Evolutionary conservation across 2,329 filamentous ascomycete genomes (phyloP), one percentile per base, ranked within the genome.

Genomic region (Penicillium corylophilum): DNA sequence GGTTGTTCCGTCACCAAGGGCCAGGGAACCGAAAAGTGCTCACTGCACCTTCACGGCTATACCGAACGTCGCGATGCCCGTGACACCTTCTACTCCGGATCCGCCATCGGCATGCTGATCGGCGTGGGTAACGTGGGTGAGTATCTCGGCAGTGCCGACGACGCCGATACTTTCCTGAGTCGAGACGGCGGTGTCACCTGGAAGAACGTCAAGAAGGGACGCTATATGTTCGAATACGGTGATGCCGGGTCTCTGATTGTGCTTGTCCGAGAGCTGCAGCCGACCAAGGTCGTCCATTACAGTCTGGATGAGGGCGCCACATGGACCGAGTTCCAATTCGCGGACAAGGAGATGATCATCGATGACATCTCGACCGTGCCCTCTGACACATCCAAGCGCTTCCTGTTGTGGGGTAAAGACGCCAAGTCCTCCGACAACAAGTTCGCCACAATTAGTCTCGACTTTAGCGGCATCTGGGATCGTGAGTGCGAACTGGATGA

Each of bases 191-290:
- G 95, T 49, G 81, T 97, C 46, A 89, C 78, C 35, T 99, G 94
- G 94, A 85, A 81, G 58, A 83, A 86, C 52, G 85, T 93, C 55
- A 93, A 89, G 74, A 92, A 95, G 72, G 95, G 94, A 5, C 82
- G 81, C 31, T 96, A 91, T 79, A 87, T 88, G 65, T 99, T 91
- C 90, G 90, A 95, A 65, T 96, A 90, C 68, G 95, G 94, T 52
- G 95, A 99, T 64, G 90, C 96, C 70, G 94, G 94, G 24, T 94
- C 90, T 5, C 87, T 97, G 63, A 84, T 97, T 55, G 90, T 95
- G 38, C 86, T 99, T 44, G 91, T 93, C 20, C 83, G 88, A 65
- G 84, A 90, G 51, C 79, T 81, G 13, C 81, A 80, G 46, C 79
- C 83, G 46, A 90, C 88, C 4, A 87, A 87, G 57, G 74, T 78